Percentiles rank a stretch among this genome's conserved stretches.
Conservation (phyloP, 2,329 filamentous ascomycete species). For the Rhexocercosporidium sp. region DNA sequence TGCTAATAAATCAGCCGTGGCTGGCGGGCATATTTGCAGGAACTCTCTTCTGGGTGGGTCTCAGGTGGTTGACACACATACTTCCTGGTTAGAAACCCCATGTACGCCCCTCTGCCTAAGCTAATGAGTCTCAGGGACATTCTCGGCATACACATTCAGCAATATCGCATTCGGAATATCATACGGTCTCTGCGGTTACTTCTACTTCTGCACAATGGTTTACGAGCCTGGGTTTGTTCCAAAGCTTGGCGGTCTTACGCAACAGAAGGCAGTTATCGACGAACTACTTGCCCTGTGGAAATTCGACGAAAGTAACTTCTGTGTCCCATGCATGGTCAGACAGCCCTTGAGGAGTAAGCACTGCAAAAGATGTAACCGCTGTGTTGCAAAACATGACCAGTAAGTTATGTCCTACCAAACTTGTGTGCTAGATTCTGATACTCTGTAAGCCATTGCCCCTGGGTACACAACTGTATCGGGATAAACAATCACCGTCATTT, state of each 20-base stretch:
- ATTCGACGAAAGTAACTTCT: conserved; percentile 94
- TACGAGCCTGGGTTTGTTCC: conserved; percentile 93
- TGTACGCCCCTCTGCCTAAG: conserved; percentile 21
- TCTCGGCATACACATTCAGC: conserved; percentile 68
- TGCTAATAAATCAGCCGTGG: conserved; percentile 70
- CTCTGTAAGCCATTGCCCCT: conserved; percentile 81
- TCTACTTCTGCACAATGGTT: conserved; percentile 85
- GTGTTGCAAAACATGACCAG: conserved; percentile 97
- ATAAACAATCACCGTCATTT: conserved; percentile 97
- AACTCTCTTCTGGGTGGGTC: conserved; percentile 79
- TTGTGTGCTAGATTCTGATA: conserved; percentile 33
- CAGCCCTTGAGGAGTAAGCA: conserved; percentile 95
- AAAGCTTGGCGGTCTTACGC: conserved; percentile 84
- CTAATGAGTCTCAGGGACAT: conserved; percentile 61
- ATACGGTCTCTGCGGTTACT: conserved; percentile 75
- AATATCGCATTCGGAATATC: conserved; percentile 76
- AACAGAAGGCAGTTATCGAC: conserved; percentile 88
- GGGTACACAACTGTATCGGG: conserved; percentile 96
- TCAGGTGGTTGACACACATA: conserved; percentile 77
- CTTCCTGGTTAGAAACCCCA: conserved; percentile 64
- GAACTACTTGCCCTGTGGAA: conserved; percentile 84
- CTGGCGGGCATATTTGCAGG: conserved; percentile 91
- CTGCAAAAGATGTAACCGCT: conserved; percentile 88
- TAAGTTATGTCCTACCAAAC: conserved; percentile 51
- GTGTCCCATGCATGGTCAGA: conserved; percentile 91